Evolutionary conservation across 2,329 filamentous ascomycete genomes (phyloP).

Genomic region (Chaetomium sp.): DNA sequence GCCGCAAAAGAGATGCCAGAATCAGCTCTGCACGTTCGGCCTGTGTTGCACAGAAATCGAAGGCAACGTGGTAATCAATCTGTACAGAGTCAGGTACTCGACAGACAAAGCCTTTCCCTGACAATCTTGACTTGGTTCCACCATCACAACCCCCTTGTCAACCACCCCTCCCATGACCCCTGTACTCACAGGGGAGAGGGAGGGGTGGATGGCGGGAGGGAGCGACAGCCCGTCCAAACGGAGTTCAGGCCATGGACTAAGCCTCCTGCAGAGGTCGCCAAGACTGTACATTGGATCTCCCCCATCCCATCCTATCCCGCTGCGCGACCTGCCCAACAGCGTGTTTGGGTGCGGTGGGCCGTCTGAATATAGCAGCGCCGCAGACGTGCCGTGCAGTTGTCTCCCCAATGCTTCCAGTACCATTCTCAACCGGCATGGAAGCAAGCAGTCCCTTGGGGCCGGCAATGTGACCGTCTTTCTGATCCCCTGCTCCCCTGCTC

Average conservation of each 20-base stretch:
- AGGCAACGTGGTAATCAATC: not conserved
- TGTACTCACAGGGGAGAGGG: slow-evolving; percentile 1
- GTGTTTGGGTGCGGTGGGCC: slow-evolving; percentile 27
- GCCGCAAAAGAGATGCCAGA: not conserved
- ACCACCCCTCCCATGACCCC: not conserved
- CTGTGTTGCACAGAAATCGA: not conserved
- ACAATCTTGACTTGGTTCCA: not conserved
- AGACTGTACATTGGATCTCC: slow-evolving; percentile 26
- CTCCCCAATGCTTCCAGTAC: slow-evolving; percentile 27
- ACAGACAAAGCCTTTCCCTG: not conserved
- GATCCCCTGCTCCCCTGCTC: slow-evolving; percentile 9
- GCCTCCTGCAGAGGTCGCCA: slow-evolving; percentile 32
- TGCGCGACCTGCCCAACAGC: slow-evolving; percentile 22
- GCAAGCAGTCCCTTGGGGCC: slow-evolving; percentile 18
- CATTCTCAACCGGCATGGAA: slow-evolving; percentile 25
- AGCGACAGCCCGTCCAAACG: not conserved
- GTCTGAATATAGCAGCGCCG: slow-evolving; percentile 37
- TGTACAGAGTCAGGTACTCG: not conserved
- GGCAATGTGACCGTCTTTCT: slow-evolving; percentile 20
- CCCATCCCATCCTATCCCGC: slow-evolving; percentile 29
- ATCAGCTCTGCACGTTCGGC: not conserved
- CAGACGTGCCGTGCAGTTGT: slow-evolving; percentile 30
- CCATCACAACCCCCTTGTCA: not conserved
- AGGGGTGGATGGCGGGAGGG: not conserved
- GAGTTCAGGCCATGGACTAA: slow-evolving; percentile 20